Evolutionary conservation across 805 yeast genomes (phyloP).

Genomic region (Kazachstania kunashirensis): DNA sequence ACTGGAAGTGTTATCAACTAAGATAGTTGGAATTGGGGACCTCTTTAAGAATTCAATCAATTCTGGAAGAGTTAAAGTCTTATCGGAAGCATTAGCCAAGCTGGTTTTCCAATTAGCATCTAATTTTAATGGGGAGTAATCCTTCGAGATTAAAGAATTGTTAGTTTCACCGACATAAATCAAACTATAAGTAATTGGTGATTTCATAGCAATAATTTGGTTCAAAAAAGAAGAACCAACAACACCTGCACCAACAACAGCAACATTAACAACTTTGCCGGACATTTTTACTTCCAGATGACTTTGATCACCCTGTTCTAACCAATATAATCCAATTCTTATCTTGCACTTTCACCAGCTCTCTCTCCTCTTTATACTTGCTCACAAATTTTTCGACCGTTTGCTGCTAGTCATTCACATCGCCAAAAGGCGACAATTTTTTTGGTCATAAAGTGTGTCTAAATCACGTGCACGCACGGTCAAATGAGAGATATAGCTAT

Average conservation of each 20-base stretch:
- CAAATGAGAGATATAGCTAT: no score
- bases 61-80: conserved; percentile 44
- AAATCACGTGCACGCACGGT: no score
- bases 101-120: conserved; percentile 46
- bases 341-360: no score
- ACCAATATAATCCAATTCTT: no score
- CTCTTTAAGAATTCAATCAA: conserved; percentile 53
- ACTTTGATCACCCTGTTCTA: no score
- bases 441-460: no score
- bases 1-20: conserved; percentile 92
- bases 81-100: conserved; percentile 36
- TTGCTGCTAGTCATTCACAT: no score
- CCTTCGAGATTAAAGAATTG: conserved; percentile 56
- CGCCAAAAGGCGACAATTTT: no score
- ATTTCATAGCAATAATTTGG: conserved; percentile 58
- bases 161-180: conserved; percentile 69
- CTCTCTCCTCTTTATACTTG: no score
- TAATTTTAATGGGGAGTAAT: conserved; percentile 59
- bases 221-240: conserved; percentile 87
- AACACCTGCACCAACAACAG: conserved; percentile 82
- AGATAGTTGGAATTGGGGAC: conserved; percentile 65
- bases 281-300: conserved; percentile 39
- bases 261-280: conserved; percentile 49
- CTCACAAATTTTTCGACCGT: no score
- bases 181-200: conserved; percentile 63